Base-by-base conservation (phyloP, 2,329 filamentous ascomycete genomes). In the Ascochyta fabae region DNA sequence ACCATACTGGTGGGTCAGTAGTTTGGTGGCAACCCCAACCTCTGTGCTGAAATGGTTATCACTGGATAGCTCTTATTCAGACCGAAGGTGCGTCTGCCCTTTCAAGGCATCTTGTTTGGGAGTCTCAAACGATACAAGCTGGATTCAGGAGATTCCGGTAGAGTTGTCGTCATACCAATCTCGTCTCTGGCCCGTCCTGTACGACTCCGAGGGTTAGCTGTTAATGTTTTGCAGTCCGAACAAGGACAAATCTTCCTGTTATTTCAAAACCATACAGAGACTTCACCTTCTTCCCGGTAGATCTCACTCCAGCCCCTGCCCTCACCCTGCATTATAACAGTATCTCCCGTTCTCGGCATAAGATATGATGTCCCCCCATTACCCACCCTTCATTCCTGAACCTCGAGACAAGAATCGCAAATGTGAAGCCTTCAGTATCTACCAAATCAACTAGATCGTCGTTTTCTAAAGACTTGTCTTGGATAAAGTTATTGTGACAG, bases 391-490 rank as follows among this genome's bases (percentile, higher is more conserved):
- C 45, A 26, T 55, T 26, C 41, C 50, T 23, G 5, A 44, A 34
- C 46, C 40, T 55, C 22, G 52, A 50, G 35, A 50, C 46, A 34
- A 55, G 39, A 43, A 43, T 41, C 15, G 42, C 45, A 41, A 45
- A 46, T 26, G 52, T 46, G n/a, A 23, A 35, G 5, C 40, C 46
- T 31, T 55, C 16, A 35, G 27, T 33, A 10, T 55, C 52, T 19
- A 45, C 16, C 3, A 41, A 29, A 24, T 55, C 46, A 15, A 41
- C 31, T 23, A n/a, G 33, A 36, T 41, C 23, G 12, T 55, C 24
- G 16, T 39, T 40, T 27, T 48, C 46, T 39, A 55, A 23, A 33
- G 46, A 45, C 19, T 50, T 50, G 29, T 31, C 45, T 40, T 43
- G 7, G 19, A 55, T 38, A 16, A 49, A 49, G 22, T 42, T 29